Percentiles rank a stretch among this genome's conserved stretches.
These are phyloP conservation scores for Prototheca stagnorum DNA, from an alignment of 163 green algal genomes.

Conservation along the genomic window DNA sequence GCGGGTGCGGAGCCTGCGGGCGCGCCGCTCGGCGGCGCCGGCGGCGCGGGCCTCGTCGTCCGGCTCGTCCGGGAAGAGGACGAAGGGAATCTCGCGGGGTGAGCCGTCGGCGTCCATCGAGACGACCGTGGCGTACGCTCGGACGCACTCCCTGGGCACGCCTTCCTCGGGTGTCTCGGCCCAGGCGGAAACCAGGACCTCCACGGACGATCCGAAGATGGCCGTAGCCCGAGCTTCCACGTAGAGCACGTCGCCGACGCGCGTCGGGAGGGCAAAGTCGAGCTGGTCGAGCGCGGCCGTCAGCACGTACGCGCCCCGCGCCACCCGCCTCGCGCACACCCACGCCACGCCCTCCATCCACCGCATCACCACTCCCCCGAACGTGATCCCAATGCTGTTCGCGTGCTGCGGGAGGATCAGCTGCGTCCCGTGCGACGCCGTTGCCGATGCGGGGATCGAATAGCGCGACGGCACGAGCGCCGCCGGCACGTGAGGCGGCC, in stretches of 20 bases:
- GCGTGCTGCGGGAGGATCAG: conserved; percentile 68
- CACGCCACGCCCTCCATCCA: conserved; percentile 77
- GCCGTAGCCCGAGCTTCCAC: conserved; percentile 59
- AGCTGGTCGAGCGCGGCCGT: conserved; percentile 63
- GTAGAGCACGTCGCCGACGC: conserved; percentile 67
- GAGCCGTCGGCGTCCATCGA: conserved; percentile 8
- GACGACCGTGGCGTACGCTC: conserved; percentile 57
- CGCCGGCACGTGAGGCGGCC: background rate
- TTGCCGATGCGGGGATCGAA: conserved; percentile 18
- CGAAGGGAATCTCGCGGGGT: conserved; percentile 36
- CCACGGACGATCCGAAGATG: conserved; percentile 55
- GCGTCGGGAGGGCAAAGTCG: conserved; percentile 43
- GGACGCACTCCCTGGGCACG: conserved; percentile 48
- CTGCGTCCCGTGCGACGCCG: conserved; percentile 57
- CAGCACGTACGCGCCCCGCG: conserved; percentile 40
- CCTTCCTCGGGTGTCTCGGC: conserved; percentile 39
- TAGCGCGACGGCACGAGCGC: background rate
- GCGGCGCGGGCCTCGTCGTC: conserved; percentile 19
- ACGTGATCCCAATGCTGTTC: conserved; percentile 70
- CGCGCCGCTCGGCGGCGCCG: conserved; percentile 6
- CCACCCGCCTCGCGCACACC: conserved; percentile 53
- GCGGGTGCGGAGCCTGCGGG: conserved; percentile 27
- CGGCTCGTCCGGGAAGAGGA: conserved; percentile 17
- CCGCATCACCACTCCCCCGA: conserved; percentile 62
- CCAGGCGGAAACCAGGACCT: conserved; percentile 64